Base-by-base conservation (phyloP, 2,329 filamentous ascomycete genomes). In the Chaetothyriales sp. region DNA sequence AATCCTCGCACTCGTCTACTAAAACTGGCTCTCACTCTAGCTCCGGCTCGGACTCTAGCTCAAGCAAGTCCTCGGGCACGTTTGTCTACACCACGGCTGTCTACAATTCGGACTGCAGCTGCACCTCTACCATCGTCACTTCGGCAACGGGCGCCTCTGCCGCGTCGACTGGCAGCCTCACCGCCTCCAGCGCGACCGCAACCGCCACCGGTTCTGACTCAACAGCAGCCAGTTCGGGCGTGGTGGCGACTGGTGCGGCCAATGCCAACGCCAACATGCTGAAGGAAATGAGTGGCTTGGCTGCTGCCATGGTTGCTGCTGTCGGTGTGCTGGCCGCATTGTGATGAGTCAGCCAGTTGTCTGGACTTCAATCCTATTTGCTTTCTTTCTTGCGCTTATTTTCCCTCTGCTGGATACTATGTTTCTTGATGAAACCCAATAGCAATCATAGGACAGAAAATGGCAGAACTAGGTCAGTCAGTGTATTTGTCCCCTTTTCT, bases 251-350 rank as follows among this genome's bases (percentile, higher is more conserved):
- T 22, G 63, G 64, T 52, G 63, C 64, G 33, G 64, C 67, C 33
- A 62, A 66, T 46, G 67, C 67, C 33, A 62, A 65, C 29, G 65
- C 64, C 18, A 52, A 40, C 33, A 40, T 15, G 10, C 33, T 33
- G 7, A 40, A 53, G 37, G 56, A 56, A 22, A 52, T 58, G 19
- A 56, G 56, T 15, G 56, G 54, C 43, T 58, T 58, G 46, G 64
- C 65, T 6, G 64, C 70, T 49, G 66, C 64, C 47, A 65, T 68
- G 44, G 67, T 67, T 43, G 63, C 69, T n/a, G 67, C 70, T 53
- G 59, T 69, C 33, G 69, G 69, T 43, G 64, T 69, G 44, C 67
- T 66, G 18, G 67, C 66, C 45, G 62, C 66, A 29, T 58, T 71
- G 57, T 70, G 62, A 65, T 44, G 22, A 25, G 22, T 25, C 22